Evolutionary conservation across 2,329 filamentous ascomycete genomes (phyloP).

Genomic region (Paramyrothecium sp.): DNA sequence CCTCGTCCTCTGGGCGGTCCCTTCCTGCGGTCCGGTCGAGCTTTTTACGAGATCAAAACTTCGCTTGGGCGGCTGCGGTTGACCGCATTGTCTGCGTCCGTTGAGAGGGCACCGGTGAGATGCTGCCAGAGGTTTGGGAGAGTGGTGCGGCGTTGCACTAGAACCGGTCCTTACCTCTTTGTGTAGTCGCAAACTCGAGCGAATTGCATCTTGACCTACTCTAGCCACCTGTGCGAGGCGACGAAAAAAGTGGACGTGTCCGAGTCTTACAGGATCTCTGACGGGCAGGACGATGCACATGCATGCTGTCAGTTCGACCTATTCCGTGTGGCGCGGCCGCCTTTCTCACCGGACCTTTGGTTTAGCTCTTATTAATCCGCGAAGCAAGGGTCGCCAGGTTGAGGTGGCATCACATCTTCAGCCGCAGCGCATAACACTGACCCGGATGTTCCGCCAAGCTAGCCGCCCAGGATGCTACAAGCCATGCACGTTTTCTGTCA

Average conservation of each 20-base stretch:
- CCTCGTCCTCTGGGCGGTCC: too few relatives aligned
- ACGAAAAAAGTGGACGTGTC: background rate
- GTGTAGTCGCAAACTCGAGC: too few relatives aligned
- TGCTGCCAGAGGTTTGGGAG: too few relatives aligned
- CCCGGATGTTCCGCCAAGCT: background rate
- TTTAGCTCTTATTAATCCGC: too few relatives aligned
- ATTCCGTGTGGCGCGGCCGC: background rate
- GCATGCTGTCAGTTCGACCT: background rate
- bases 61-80: too few relatives aligned
- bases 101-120: too few relatives aligned
- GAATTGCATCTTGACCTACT: background rate
- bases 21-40: too few relatives aligned
- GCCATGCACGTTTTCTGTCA: background rate
- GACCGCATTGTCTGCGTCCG: too few relatives aligned
- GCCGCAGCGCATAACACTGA: background rate
- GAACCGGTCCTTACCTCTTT: too few relatives aligned
- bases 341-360: too few relatives aligned
- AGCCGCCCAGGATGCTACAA: background rate
- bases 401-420: background rate
- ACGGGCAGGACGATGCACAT: background rate
- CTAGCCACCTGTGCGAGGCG: background rate
- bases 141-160: too few relatives aligned
- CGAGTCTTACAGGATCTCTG: background rate
- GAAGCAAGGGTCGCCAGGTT: background rate
- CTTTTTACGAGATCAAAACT: too few relatives aligned